A percentile compares a stretch with the other conserved stretches of the same genome.
Conservation (phyloP, 2,329 filamentous ascomycete species). For the Rutstroemia sydowiana region DNA sequence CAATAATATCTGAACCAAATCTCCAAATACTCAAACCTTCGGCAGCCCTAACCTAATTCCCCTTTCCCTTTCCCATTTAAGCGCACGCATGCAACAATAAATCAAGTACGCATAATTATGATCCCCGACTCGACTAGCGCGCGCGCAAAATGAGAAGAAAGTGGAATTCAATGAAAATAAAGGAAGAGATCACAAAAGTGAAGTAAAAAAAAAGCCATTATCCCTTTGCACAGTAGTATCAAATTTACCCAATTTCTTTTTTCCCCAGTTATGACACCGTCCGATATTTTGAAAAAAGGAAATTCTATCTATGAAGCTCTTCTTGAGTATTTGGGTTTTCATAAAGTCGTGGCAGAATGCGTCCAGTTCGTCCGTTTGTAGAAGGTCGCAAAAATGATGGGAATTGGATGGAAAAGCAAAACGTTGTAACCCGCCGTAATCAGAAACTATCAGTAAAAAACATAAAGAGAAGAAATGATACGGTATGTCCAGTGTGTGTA, state of each 20-base stretch:
- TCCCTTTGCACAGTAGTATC: background rate
- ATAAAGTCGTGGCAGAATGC: slow-evolving; percentile 6
- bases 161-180: background rate
- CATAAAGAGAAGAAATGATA: background rate
- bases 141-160: background rate
- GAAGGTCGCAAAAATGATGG: no score
- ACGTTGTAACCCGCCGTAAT: background rate
- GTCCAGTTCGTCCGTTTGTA: no score
- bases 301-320: slow-evolving; percentile 9
- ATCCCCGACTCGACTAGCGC: background rate
- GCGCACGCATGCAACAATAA: no score
- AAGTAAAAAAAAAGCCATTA: slow-evolving; percentile 2
- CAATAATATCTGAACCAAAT: no score
- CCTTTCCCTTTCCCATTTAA: no score
- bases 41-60: no score
- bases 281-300: slow-evolving; percentile 8
- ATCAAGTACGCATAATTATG: background rate
- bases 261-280: slow-evolving; percentile 13
- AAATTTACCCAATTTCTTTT: slow-evolving; percentile 14
- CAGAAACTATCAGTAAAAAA: slow-evolving; percentile 7
- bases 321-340: slow-evolving; percentile 6
- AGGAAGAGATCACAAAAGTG: background rate
- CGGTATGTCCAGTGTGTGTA: slow-evolving; percentile 10
- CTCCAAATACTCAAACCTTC: no score
- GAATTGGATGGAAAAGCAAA: background rate